Evolutionary conservation across 306 rosid species (phyloP), one percentile per base, ranked within the genome.

Genomic region (Lablab purpureus): DNA sequence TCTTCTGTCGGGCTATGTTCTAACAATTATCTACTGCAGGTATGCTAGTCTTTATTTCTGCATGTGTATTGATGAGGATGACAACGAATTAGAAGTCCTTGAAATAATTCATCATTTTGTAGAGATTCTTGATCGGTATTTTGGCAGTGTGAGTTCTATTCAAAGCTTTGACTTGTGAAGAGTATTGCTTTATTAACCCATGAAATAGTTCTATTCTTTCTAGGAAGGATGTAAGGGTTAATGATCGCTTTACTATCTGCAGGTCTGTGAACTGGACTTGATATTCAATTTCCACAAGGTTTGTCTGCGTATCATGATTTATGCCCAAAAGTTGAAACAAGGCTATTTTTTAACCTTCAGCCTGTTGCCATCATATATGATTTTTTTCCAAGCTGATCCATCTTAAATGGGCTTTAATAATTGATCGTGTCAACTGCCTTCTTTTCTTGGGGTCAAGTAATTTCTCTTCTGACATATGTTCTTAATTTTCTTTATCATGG

Each of bases 211-310:
- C 30, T 36, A 0, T 59, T 59, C 19, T 55, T 58, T 54, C 71
- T 21, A 28, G 62, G 54, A 14, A 28, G 60, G 34, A 40, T 71
- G 49, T 60, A 59, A 52, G 27, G 60, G 10, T 55, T 66, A 9
- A 25, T 74, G 28, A 17, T 62, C 37, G n/a, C 47, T 70, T 72
- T 73, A 15, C 60, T 23, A 14, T 80, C 71, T 80, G 32, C 84
- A 89, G 96, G 98, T 92, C 51, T 92, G 96, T 83, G 97, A 90
- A 70, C 73, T 94, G 83, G 94, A 94, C 84, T 87, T 92, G 85
- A 94, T 94, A 60, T 94, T 92, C 89, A 92, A 94, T 74, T 92
- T 94, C 80, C 97, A 94, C 80, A 94, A 94, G 98, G 98, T 94
- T 67, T 75, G 75, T 74, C 22, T 19, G 37, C 13, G 3, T 46